These are phyloP conservation scores for Epichloe hybrida DNA, from an alignment of 2,329 filamentous ascomycete species.

Conservation along the genomic window DNA sequence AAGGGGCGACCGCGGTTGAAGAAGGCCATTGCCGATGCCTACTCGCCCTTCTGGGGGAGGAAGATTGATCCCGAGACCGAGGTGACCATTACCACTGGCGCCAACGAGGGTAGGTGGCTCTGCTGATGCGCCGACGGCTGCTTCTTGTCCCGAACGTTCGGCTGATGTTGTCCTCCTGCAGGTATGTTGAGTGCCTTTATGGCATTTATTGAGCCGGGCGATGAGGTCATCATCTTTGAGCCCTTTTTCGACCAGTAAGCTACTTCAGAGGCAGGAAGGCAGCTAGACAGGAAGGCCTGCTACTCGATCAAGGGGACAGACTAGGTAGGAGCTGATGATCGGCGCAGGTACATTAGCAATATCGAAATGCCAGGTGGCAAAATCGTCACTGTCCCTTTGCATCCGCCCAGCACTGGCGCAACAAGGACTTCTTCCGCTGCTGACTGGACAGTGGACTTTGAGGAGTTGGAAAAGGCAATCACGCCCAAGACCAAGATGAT, in stretches of 20 bases:
- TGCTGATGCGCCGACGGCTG: not conserved
- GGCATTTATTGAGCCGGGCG: constrained; percentile 86
- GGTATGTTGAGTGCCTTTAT: constrained; percentile 94
- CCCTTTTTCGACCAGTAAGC: constrained; percentile 89
- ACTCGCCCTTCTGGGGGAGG: constrained; percentile 77
- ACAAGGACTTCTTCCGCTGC: constrained; percentile 68
- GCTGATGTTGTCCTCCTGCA: not conserved
- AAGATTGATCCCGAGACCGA: constrained; percentile 78
- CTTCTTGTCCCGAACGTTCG: not conserved
- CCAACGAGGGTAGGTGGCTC: constrained; percentile 48
- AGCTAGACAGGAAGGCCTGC: too few relatives aligned
- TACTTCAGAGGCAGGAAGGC: too few relatives aligned
- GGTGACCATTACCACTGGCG: constrained; percentile 85
- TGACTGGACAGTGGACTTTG: constrained; percentile 81
- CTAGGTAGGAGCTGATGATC: not conserved
- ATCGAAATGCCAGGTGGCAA: constrained; percentile 96
- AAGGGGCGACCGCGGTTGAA: constrained; percentile 83
- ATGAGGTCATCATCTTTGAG: constrained; percentile 96
- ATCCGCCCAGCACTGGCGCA: constrained; percentile 71
- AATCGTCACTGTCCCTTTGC: constrained; percentile 89
- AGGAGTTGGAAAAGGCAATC: constrained; percentile 67
- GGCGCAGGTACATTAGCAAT: constrained; percentile 62
- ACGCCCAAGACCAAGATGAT: constrained; percentile 91
- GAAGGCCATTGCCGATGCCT: constrained; percentile 86
- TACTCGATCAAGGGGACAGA: not conserved